phyloP scores from a whole-genome alignment of 148 eudicot species.

The Rhododendron ferrugineum region DNA sequence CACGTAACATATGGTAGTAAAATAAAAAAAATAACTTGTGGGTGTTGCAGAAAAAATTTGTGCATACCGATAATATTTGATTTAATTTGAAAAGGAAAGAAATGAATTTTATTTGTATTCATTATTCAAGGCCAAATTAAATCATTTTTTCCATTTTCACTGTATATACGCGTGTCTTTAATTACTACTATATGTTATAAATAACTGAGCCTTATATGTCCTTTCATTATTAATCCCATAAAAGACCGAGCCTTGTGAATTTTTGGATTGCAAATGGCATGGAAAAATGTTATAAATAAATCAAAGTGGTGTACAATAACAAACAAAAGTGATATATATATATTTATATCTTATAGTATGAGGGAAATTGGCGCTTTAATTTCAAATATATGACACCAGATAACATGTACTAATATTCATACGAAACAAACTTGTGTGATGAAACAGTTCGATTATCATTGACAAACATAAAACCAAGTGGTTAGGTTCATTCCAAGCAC shows the following conservation, averaged over 20 bases:
- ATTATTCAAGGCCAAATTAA: too few species aligned
- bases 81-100: too few species aligned
- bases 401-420: not conserved
- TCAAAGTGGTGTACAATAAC: not conserved
- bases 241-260: too few species aligned
- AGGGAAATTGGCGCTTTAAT: not conserved
- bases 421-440: not conserved
- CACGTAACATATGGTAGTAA: not conserved
- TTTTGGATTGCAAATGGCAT: not conserved
- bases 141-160: too few species aligned
- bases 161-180: too few species aligned
- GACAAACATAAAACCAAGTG: not conserved
- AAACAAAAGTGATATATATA: not conserved
- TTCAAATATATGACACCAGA: not conserved
- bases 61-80: too few species aligned
- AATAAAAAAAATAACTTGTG: not conserved
- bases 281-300: not conserved
- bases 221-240: not conserved
- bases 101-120: too few species aligned
- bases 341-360: not conserved
- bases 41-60: too few species aligned
- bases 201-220: too few species aligned
- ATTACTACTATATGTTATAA: too few species aligned
- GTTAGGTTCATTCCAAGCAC: not conserved
- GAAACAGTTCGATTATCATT: not conserved